Evolutionary conservation across 163 green algal species (phyloP).

Genomic region (Scenedesmus sp.): DNA sequence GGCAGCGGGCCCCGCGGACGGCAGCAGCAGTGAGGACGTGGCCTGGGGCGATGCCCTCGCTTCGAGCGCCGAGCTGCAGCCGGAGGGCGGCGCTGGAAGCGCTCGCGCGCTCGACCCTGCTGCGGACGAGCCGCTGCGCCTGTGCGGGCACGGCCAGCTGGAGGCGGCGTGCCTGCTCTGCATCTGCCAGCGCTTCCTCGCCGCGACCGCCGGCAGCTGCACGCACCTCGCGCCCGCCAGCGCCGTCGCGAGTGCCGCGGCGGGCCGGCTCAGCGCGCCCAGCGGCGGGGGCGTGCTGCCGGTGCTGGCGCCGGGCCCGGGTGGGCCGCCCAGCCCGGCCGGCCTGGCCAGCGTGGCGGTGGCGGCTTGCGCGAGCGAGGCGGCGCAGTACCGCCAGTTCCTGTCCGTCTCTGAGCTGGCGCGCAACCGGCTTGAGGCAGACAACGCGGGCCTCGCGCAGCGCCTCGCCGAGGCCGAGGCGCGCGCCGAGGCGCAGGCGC

Average conservation of each 20-base stretch:
- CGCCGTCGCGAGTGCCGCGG: not conserved
- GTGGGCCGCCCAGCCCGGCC: constrained; percentile 10
- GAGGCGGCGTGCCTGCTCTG: constrained; percentile 39
- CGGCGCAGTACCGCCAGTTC: constrained; percentile 42
- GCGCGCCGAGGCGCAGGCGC: constrained; percentile 6
- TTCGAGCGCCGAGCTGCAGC: too few relatives aligned
- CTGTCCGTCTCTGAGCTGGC: constrained; percentile 41
- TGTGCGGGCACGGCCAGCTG: constrained; percentile 38
- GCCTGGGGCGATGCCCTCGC: too few relatives aligned
- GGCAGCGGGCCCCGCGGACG: not conserved
- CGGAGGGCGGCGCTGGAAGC: too few relatives aligned
- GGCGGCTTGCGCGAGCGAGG: constrained; percentile 29
- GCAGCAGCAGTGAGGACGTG: constrained; percentile 1
- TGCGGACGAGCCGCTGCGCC: not conserved
- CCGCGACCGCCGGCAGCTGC: constrained; percentile 38
- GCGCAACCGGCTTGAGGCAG: constrained; percentile 39
- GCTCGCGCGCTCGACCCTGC: not conserved
- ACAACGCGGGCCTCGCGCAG: constrained; percentile 23
- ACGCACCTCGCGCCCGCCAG: not conserved
- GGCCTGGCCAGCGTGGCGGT: constrained; percentile 31
- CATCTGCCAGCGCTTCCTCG: constrained; percentile 44
- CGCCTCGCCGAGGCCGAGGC: not conserved
- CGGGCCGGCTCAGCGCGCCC: not conserved
- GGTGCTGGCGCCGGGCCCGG: not conserved
- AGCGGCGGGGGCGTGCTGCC: not conserved